phyloP scores from a whole-genome alignment of 1,139 yeast genomes.

The Suhomyces guaymorum region DNA sequence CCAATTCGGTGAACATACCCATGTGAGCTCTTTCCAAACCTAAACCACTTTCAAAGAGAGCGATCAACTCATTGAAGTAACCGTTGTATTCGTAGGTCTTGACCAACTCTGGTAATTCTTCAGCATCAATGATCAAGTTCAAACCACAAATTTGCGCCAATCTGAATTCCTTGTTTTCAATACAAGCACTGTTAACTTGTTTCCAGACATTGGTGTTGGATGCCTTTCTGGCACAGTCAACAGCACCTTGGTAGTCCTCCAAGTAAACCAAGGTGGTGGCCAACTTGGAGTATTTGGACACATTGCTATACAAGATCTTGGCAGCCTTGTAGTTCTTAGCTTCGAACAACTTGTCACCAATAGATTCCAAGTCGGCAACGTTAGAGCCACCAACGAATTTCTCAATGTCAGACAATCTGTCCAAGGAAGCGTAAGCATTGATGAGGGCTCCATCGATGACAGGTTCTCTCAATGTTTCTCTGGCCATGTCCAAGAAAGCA shows the following conservation, averaged over 20 bases:
- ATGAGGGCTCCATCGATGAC: conserved; percentile 89
- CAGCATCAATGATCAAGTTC: conserved; percentile 95
- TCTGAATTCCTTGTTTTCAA: conserved; percentile 92
- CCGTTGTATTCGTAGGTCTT: conserved; percentile 86
- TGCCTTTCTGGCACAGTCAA: conserved; percentile 98
- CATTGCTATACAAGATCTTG: conserved; percentile 77
- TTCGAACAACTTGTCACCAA: conserved; percentile 89
- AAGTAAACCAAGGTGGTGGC: conserved; percentile 94
- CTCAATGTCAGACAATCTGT: conserved; percentile 77
- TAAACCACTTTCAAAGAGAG: conserved; percentile 92
- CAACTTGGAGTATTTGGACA: conserved; percentile 91
- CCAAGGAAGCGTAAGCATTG: conserved; percentile 80
- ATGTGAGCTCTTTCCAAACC: conserved; percentile 98
- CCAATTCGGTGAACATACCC: conserved; percentile 99
- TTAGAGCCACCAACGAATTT: conserved; percentile 81
- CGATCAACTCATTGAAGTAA: conserved; percentile 85
- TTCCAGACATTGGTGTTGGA: conserved; percentile 94
- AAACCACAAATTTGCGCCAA: conserved; percentile 98
- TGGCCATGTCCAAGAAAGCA: conserved; percentile 89
- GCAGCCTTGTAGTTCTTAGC: conserved; percentile 90
- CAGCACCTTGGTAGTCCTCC: conserved; percentile 93
- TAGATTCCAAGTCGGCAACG: conserved; percentile 87
- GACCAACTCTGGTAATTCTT: conserved; percentile 90
- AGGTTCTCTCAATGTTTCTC: conserved; percentile 88
- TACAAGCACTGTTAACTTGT: conserved; percentile 95